Conservation (phyloP, 2,329 filamentous ascomycete species). For the Curvularia sp. region DNA sequence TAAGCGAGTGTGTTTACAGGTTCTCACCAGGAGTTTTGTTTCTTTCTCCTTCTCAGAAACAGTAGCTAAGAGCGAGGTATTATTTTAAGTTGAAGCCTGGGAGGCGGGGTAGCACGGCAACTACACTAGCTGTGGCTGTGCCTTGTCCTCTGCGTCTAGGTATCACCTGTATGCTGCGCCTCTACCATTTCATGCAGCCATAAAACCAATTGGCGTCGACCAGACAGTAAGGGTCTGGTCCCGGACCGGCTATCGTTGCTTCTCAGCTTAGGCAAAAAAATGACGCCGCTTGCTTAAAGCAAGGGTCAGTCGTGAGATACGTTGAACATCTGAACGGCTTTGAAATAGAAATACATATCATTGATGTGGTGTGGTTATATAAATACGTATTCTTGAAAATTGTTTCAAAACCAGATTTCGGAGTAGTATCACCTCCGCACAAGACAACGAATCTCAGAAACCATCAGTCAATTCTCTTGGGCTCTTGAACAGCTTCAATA, state of each 20-base stretch:
- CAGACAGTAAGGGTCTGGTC: too few relatives aligned
- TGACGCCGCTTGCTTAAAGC: too few relatives aligned
- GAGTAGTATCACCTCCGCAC: background rate
- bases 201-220: background rate
- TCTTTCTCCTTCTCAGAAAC: background rate
- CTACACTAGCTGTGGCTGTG: background rate
- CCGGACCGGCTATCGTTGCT: background rate
- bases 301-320: too few relatives aligned
- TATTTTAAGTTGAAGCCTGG: background rate
- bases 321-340: too few relatives aligned
- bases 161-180: background rate
- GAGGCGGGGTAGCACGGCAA: background rate
- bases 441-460: background rate
- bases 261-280: background rate
- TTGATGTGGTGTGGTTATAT: too few relatives aligned
- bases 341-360: too few relatives aligned
- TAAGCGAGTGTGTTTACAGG: background rate
- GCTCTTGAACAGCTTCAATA: background rate
- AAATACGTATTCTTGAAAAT: background rate
- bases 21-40: background rate
- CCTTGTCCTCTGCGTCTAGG: background rate
- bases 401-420: background rate
- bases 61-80: background rate
- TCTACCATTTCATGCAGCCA: background rate
- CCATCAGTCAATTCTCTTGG: background rate